Percentiles rank a stretch among this genome's conserved stretches.
Evolutionary conservation across 2,329 filamentous ascomycete genomes (phyloP).

Genomic region (Aplosporella prunicola): DNA sequence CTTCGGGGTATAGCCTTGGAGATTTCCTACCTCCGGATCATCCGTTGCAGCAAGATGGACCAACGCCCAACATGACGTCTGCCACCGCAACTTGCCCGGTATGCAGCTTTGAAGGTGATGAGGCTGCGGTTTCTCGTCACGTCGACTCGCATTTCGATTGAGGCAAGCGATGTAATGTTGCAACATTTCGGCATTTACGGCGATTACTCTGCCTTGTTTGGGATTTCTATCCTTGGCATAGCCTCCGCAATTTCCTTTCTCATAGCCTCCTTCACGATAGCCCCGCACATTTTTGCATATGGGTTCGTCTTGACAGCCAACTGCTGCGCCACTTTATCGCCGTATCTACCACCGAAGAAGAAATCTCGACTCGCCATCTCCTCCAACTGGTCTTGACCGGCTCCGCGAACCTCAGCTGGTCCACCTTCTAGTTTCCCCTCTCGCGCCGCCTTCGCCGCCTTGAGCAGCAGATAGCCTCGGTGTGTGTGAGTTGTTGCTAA

Average conservation of each 20-base stretch:
- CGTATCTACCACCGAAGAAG: constrained; percentile 44
- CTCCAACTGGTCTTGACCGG: constrained; percentile 36
- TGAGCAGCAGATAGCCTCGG: constrained; percentile 41
- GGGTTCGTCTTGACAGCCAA: constrained; percentile 53
- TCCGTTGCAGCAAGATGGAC: background rate
- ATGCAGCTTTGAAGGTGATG: constrained; percentile 61
- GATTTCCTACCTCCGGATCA: constrained; percentile 7
- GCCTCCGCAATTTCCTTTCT: constrained; percentile 39
- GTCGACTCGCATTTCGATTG: constrained; percentile 49
- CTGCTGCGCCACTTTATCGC: constrained; percentile 47
- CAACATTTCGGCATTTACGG: too few relatives aligned
- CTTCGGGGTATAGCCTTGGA: constrained; percentile 7
- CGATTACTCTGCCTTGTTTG: constrained; percentile 13
- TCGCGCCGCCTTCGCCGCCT: constrained; percentile 24
- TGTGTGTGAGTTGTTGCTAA: constrained; percentile 64
- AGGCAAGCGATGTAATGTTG: too few relatives aligned
- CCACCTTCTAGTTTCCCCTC: constrained; percentile 8
- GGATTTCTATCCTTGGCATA: constrained; percentile 9
- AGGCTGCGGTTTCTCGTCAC: constrained; percentile 57
- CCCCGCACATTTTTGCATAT: constrained; percentile 53
- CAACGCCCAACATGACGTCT: constrained; percentile 15
- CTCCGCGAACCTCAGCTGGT: constrained; percentile 23
- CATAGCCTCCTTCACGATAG: constrained; percentile 52
- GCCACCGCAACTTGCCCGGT: constrained; percentile 48
- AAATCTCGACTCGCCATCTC: constrained; percentile 49